Conservation (phyloP, 2,329 filamentous ascomycete genomes). For the Teratosphaeria pseudoeucalypti region DNA sequence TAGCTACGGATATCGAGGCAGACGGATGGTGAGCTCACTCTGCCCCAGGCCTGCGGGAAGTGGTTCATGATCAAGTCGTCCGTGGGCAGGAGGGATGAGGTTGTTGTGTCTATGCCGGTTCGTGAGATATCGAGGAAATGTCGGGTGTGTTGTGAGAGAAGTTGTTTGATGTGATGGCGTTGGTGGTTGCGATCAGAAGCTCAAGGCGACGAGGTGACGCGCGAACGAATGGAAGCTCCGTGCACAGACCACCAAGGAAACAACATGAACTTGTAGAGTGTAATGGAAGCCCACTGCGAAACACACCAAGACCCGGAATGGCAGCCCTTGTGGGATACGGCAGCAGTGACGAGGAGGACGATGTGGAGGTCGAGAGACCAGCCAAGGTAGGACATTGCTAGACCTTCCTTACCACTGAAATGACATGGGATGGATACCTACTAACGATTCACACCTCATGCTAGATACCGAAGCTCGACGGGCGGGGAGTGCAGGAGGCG, state of each 20-base stretch:
- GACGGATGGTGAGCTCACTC: constrained; percentile 39
- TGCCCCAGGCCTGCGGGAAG: constrained; percentile 55
- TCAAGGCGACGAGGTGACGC: neutral
- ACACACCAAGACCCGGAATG: constrained; percentile 10
- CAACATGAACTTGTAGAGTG: neutral
- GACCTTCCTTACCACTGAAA: neutral
- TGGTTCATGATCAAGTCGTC: constrained; percentile 46
- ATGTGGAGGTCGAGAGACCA: constrained; percentile 17
- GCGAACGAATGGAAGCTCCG: neutral
- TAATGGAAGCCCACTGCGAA: neutral
- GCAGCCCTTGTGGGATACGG: constrained; percentile 33
- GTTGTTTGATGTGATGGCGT: neutral
- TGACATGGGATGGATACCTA: constrained; percentile 37
- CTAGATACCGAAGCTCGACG: constrained; percentile 18
- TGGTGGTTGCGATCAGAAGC: neutral
- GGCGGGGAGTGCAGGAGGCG: neutral
- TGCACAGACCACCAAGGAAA: neutral
- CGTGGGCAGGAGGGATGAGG: neutral
- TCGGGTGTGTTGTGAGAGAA: neutral
- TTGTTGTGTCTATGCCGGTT: neutral
- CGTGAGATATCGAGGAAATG: neutral
- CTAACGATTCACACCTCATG: constrained; percentile 26
- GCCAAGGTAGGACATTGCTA: constrained; percentile 31
- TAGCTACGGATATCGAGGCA: constrained; percentile 27
- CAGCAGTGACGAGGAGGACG: constrained; percentile 37